phyloP scores from a whole-genome alignment of 1,139 yeast species.

The Zygosaccharomyces pseudobailii region DNA sequence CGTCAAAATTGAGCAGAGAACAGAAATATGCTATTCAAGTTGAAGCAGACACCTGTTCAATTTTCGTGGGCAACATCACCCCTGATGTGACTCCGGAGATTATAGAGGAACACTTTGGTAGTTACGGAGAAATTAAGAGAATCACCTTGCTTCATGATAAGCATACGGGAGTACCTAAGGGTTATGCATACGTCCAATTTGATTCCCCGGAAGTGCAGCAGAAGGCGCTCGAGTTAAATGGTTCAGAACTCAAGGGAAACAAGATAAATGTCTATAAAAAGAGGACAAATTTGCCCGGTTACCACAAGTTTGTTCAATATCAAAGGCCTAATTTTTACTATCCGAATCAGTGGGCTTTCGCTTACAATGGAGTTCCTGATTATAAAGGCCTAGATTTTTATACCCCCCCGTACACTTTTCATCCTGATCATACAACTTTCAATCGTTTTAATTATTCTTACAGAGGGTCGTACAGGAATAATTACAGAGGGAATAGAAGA shows the following conservation, averaged over 20 bases:
- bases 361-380: slow-evolving; percentile 5
- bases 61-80: slow-evolving; percentile 86
- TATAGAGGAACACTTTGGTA: slow-evolving; percentile 69
- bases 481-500: slow-evolving; percentile 5
- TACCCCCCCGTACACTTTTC: slow-evolving; percentile 1
- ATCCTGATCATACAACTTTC: not conserved
- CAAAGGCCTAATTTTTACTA: slow-evolving; percentile 7
- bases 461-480: slow-evolving; percentile 13
- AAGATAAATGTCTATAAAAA: slow-evolving; percentile 56
- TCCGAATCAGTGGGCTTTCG: slow-evolving; percentile 9
- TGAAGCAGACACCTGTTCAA: slow-evolving; percentile 66
- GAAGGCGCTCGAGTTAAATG: slow-evolving; percentile 52
- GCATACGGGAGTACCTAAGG: slow-evolving; percentile 58
- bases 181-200: slow-evolving; percentile 69
- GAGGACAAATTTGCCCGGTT: slow-evolving; percentile 65
- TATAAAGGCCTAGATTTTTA: slow-evolving; percentile 6
- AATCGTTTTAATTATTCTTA: slow-evolving; percentile 8
- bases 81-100: slow-evolving; percentile 76
- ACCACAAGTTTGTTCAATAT: slow-evolving; percentile 28
- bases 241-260: slow-evolving; percentile 50
- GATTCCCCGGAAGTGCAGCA: slow-evolving; percentile 44
- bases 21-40: slow-evolving; percentile 37
- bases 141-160: slow-evolving; percentile 54
- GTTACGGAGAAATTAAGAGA: slow-evolving; percentile 74
- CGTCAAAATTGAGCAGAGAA: slow-evolving; percentile 8